phyloP scores from a whole-genome alignment of 106 monocot species.

The Dendrobium officinale region DNA sequence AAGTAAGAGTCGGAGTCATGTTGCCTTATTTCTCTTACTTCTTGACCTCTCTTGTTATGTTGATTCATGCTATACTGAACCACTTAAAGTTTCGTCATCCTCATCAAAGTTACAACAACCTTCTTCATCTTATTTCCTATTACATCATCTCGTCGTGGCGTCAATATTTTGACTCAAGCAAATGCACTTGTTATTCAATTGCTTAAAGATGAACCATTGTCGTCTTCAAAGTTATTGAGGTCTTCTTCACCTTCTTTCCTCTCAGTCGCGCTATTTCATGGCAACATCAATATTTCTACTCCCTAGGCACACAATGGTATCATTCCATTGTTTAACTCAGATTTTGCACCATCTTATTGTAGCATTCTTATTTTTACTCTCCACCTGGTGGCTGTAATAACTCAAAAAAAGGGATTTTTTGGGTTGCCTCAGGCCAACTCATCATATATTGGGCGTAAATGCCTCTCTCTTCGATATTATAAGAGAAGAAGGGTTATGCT shows the following conservation, averaged over 20 bases:
- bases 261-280: background rate
- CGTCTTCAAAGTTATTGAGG: background rate
- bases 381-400: too few relatives aligned
- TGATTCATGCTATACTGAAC: background rate
- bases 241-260: background rate
- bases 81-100: background rate
- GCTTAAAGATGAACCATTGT: background rate
- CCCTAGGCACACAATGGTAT: background rate
- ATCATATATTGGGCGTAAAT: too few relatives aligned
- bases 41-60: too few relatives aligned
- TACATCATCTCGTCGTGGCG: background rate
- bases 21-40: too few relatives aligned
- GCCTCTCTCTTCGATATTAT: too few relatives aligned
- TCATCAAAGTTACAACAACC: background rate
- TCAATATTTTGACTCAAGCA: background rate
- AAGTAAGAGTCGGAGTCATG: background rate
- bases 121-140: background rate
- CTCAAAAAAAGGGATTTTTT: too few relatives aligned
- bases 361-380: too few relatives aligned
- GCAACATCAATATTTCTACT: background rate
- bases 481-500: too few relatives aligned
- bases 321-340: background rate
- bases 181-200: background rate
- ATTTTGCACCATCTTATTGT: background rate
- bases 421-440: too few relatives aligned